phyloP scores from a whole-genome alignment of 441 rosid species.

The Adansonia gregorii region DNA sequence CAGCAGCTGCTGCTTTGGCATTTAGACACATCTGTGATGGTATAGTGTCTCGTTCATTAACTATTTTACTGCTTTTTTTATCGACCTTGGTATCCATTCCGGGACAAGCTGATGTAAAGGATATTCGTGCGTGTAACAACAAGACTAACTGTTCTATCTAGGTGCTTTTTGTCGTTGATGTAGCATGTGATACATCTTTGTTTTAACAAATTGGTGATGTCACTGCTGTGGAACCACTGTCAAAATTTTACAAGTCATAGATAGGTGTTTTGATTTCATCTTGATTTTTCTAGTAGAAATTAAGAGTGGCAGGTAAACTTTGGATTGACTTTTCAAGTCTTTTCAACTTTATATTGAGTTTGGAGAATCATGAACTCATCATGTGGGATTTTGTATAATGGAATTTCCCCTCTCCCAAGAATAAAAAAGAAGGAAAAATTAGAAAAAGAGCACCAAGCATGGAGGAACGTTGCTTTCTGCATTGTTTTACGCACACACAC shows the following conservation, averaged over 20 bases:
- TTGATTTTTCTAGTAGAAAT: not conserved
- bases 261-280: not conserved
- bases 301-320: not conserved
- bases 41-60: constrained; percentile 34
- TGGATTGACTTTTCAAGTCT: not conserved
- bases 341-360: constrained; percentile 7
- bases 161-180: constrained; percentile 9
- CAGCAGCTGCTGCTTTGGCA: constrained; percentile 98
- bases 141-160: not conserved
- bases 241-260: not conserved
- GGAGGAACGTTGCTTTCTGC: not conserved
- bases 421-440: not conserved
- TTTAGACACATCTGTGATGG: constrained; percentile 96
- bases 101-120: constrained; percentile 2
- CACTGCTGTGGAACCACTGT: not conserved
- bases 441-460: not conserved
- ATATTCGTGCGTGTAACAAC: constrained; percentile 7
- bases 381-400: not conserved
- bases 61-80: constrained; percentile 21
- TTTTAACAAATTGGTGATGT: not conserved
- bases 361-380: constrained; percentile 16
- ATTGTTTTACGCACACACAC: not conserved
- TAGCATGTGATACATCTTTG: not conserved
- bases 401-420: not conserved
- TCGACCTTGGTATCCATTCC: constrained; percentile 10